Conservation (phyloP, 352 stramenopile species). For the Globisporangium cederbergense region DNA sequence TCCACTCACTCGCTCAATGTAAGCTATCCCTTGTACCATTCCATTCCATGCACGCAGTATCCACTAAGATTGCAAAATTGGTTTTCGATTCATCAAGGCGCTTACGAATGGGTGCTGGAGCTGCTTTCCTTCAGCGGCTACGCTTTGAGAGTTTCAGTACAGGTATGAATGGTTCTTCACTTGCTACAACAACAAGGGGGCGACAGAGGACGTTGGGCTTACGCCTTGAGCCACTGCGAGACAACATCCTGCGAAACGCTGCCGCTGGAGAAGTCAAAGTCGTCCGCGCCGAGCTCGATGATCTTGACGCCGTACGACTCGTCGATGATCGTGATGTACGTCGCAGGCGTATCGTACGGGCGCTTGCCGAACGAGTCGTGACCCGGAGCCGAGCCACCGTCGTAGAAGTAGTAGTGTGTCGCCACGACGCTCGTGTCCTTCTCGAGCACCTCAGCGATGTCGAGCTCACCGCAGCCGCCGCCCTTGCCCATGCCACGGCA, state of each 20-base stretch:
- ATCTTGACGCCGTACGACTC: slow-evolving; percentile 66
- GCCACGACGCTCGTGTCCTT: slow-evolving; percentile 32
- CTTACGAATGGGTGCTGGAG: background rate
- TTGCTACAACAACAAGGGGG: background rate
- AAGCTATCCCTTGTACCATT: too few species aligned
- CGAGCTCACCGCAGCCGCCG: slow-evolving; percentile 68
- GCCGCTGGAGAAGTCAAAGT: slow-evolving; percentile 61
- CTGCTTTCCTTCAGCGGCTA: background rate
- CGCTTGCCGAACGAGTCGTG: slow-evolving; percentile 63
- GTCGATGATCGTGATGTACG: slow-evolving; percentile 76
- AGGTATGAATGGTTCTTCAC: background rate
- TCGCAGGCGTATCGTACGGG: slow-evolving; percentile 38
- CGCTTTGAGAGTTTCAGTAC: background rate
- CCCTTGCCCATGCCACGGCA: slow-evolving; percentile 48
- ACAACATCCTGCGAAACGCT: slow-evolving; percentile 53
- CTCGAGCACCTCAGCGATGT: slow-evolving; percentile 70
- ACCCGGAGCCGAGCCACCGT: slow-evolving; percentile 36
- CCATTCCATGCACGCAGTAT: too few species aligned
- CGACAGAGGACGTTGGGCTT: slow-evolving; percentile 5
- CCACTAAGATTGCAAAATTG: background rate
- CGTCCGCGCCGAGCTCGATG: slow-evolving; percentile 43
- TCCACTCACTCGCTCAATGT: too few species aligned
- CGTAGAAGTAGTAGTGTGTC: slow-evolving; percentile 29
- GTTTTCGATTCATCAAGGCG: background rate
- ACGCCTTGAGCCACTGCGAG: slow-evolving; percentile 48